A percentile compares a stretch with the other conserved stretches of the same genome.
These are phyloP conservation scores for Solanum tarijense DNA, from an alignment of 257 asterid species.

Conservation along the genomic window DNA sequence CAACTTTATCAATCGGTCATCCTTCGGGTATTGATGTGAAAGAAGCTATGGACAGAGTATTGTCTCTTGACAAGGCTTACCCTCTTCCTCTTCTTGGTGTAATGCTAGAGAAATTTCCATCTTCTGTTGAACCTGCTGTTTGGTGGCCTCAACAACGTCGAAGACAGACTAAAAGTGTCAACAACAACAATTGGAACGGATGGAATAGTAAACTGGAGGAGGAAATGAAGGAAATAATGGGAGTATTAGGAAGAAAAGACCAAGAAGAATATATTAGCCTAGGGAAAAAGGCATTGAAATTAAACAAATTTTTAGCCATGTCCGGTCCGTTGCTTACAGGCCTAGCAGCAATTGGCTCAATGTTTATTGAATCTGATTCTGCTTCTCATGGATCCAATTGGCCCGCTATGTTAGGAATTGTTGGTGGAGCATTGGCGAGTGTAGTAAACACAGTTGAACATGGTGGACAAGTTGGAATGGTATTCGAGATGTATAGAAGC, in stretches of 20 bases:
- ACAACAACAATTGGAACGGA: constrained; percentile 15
- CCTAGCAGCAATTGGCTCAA: constrained; percentile 47
- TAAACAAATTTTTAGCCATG: constrained; percentile 36
- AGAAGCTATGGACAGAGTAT: constrained; percentile 41
- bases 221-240: constrained; percentile 42
- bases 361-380: constrained; percentile 21
- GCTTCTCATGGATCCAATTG: constrained; percentile 5
- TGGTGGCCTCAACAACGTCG: constrained; percentile 43
- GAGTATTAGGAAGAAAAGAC: constrained; percentile 27
- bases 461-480: constrained; percentile 81
- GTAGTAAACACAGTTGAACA: constrained; percentile 57
- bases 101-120: constrained; percentile 31
- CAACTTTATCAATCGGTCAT: constrained; percentile 22
- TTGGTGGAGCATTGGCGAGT: constrained; percentile 59
- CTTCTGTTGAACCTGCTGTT: constrained; percentile 33
- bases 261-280: constrained; percentile 40
- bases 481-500: constrained; percentile 72
- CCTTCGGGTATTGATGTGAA: constrained; percentile 28
- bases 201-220: constrained; percentile 44
- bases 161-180: not conserved
- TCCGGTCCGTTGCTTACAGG: constrained; percentile 55
- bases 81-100: constrained; percentile 37
- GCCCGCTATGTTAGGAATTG: constrained; percentile 33
- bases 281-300: constrained; percentile 38
- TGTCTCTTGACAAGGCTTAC: constrained; percentile 56